Evolutionary conservation across 148 eudicot species (phyloP), one percentile per base, ranked within the genome.

Genomic region (Cornus controversa): DNA sequence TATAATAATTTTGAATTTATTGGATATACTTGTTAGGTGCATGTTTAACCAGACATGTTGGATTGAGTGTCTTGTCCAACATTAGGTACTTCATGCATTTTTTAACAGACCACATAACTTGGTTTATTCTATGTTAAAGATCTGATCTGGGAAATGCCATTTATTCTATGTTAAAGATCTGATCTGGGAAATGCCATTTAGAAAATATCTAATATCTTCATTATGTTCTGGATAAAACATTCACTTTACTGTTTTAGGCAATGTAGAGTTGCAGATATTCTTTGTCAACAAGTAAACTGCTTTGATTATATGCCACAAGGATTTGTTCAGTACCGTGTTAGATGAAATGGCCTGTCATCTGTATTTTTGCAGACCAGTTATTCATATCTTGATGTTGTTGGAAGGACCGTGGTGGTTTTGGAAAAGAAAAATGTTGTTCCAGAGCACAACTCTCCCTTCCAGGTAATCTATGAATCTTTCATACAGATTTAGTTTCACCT

Each of bases 321-420:
- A 57, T 28, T 73, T 72, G 26, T 40, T 53, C 42, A 70, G 7
- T n/a, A 28, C 71, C n/a, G 22, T 67, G 47, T 66, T 71, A 57
- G 70, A 23, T 62, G 20, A n/a, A 57, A 26, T 37, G 50, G 63
- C 63, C 42, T 78, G 16, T 70, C 62, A 14, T 9, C 66, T 75
- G 69, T 62, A 31, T 72, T 25, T 85, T 36, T 87, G 87, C 97
- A 96, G 99, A 93, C 84, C 77, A 93, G 88, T 65, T 88, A 91
- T 84, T 90, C 99, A 27, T 96, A 96, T 83, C 99, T 96, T 84
- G 98, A 96, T 74, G 77, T 96, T 53, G 81, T 90, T 72, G 99
- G 99, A 82, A 87, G 99, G 84, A 82, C 98, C 67, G 98, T 93
- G 67, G 87, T 96, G 80, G 99, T 96, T 77, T 82, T 96, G 78